Percentiles rank a stretch among this genome's conserved stretches.
Conservation (phyloP, 768 basidiomycete genomes). For the Tylopilus felleus region DNA sequence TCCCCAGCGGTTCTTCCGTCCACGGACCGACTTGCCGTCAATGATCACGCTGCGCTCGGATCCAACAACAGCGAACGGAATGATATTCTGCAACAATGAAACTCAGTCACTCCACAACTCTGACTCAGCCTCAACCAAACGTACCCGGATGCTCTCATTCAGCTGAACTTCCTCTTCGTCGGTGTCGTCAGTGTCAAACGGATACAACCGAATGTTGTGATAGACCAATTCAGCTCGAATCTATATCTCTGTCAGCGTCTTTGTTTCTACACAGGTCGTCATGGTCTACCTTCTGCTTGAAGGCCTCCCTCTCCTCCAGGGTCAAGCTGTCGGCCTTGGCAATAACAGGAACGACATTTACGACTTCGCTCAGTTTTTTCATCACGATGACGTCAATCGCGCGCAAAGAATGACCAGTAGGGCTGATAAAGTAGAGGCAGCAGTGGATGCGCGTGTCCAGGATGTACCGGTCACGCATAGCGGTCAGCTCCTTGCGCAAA, state of each 20-base stretch:
- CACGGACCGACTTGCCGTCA: constrained; percentile 92
- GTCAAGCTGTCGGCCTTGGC: constrained; percentile 96
- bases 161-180: constrained; percentile 90
- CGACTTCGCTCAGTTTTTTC: constrained; percentile 98
- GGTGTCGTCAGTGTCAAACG: constrained; percentile 94
- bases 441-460: constrained; percentile 99
- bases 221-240: constrained; percentile 90
- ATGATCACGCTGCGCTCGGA: constrained; percentile 94
- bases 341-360: constrained; percentile 99
- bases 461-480: constrained; percentile 97
- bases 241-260: constrained; percentile 38
- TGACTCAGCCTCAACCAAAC: constrained; percentile 30
- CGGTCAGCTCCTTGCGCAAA: constrained; percentile 97
- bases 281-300: constrained; percentile 80
- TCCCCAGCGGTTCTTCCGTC: no score
- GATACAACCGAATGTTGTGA: constrained; percentile 93
- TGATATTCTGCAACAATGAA: constrained; percentile 63
- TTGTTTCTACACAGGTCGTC: background rate
- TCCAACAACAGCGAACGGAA: constrained; percentile 97
- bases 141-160: constrained; percentile 85
- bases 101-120: background rate
- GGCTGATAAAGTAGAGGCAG: constrained; percentile 97
- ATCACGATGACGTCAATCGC: constrained; percentile 98
- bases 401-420: constrained; percentile 95
- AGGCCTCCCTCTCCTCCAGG: constrained; percentile 84